Base-by-base conservation (phyloP, 495 filamentous ascomycete species). In the Penicillium dipodomyicola region DNA sequence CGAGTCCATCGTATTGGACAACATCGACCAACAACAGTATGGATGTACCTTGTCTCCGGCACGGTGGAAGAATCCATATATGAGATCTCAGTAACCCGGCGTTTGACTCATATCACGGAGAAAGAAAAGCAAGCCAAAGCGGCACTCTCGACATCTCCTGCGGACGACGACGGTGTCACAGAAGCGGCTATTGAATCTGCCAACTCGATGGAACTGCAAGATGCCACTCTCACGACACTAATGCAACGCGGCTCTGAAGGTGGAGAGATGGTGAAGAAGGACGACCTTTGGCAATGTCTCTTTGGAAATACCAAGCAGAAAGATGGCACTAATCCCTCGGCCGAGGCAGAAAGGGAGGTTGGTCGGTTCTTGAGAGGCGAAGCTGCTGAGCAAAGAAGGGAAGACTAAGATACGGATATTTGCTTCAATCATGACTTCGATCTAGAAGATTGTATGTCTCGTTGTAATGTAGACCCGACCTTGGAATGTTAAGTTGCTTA, bases 1-100 rank as follows among this genome's bases (percentile, higher is more conserved):
- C 87, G 93, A 46, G 92, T 98, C 0, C 91, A 98, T 68, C 82
- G 93, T 37, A 98, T 98, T 52, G 93, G 93, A 0, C 93, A 98
- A 70, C 81, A 85, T 56, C 84, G 88, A 25, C 79, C 86, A 57
- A 98, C 93, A 7, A 96, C 91, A 2, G 93, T 97, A 5, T 98
- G 91, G 88, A 88, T 96, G 70, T 98, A 98, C 68, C 80, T 96
- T 2, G 81, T 96, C 20, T 84, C 87, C 4, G 88, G 87, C 45
- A 96, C 93, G 0, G 90, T 97, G 2, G 93, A 98, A 61, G 85
- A 95, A 67, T 85, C 86, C 0, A 94, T 98, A 43, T 89, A 96
- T 65, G 83, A 92, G 35, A 81, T 96, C 19, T 92, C 90, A 0
- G 91, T 95, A 11, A 72, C 80, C 42, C 78, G 91, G 37, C 84